These are phyloP conservation scores for Tetrahymena malaccensis DNA, from an alignment of 73 alveolate genomes.

Conservation along the genomic window DNA sequence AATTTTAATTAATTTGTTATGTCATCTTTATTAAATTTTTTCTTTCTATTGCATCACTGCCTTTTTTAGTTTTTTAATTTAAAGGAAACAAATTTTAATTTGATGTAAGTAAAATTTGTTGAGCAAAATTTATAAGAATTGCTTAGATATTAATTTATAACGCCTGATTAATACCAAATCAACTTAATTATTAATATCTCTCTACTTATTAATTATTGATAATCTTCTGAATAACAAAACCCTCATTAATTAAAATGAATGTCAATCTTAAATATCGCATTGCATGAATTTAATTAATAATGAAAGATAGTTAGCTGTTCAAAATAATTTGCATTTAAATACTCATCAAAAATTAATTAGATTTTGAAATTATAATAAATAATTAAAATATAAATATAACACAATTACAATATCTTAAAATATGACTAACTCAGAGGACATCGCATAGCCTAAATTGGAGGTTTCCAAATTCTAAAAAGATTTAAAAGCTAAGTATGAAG, in stretches of 20 bases:
- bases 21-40: neutral
- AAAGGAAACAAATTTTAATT: neutral
- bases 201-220: neutral
- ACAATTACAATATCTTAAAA: neutral
- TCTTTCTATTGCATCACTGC: neutral
- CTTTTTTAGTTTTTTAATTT: neutral
- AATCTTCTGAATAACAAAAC: neutral
- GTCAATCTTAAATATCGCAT: neutral
- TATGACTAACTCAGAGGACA: neutral
- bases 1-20: neutral
- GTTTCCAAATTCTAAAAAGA: neutral
- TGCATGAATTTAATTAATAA: neutral
- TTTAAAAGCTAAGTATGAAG: neutral
- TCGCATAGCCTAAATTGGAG: neutral
- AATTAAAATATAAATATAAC: neutral
- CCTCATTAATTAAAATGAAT: neutral
- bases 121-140: neutral
- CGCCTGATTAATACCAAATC: neutral
- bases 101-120: neutral
- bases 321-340: neutral
- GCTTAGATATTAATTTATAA: neutral
- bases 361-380: neutral
- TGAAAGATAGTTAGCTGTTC: neutral
- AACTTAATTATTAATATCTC: neutral
- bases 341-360: neutral